phyloP scores from a whole-genome alignment of 2,329 filamentous ascomycete species.

The Paradendryphiella salina region DNA sequence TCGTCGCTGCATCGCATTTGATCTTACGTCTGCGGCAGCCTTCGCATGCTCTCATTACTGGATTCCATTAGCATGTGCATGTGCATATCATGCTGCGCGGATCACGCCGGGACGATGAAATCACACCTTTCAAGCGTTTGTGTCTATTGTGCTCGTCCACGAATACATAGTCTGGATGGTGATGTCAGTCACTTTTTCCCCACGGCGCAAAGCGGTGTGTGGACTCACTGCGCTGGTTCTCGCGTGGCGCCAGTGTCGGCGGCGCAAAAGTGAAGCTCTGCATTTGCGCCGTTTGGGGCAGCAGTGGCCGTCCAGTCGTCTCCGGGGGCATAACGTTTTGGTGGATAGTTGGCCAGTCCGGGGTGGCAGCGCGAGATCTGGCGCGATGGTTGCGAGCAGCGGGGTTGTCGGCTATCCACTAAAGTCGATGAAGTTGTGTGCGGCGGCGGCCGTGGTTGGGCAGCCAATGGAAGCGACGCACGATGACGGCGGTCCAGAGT shows the following conservation, averaged over 20 bases:
- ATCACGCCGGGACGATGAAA: neutral
- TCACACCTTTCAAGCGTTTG: constrained; percentile 87
- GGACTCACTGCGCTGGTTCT: constrained; percentile 80
- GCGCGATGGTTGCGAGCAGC: constrained; percentile 33
- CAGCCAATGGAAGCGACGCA: constrained; percentile 33
- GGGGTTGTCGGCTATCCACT: constrained; percentile 40
- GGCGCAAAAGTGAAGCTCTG: constrained; percentile 77
- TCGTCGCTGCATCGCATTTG: constrained; percentile 95
- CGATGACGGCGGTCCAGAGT: constrained; percentile 30
- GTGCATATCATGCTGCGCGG: neutral
- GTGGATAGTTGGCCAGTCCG: constrained; percentile 5
- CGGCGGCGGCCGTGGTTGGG: constrained; percentile 22
- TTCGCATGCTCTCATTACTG: constrained; percentile 96
- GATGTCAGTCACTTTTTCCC: constrained; percentile 21
- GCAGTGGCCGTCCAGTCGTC: constrained; percentile 62
- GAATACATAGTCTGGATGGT: constrained; percentile 85
- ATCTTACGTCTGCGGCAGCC: constrained; percentile 95
- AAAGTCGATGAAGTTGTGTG: constrained; percentile 31
- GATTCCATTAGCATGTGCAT: constrained; percentile 27
- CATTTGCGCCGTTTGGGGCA: constrained; percentile 71
- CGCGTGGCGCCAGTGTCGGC: constrained; percentile 64
- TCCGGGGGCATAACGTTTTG: constrained; percentile 62
- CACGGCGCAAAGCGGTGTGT: constrained; percentile 3
- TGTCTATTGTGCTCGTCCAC: constrained; percentile 98
- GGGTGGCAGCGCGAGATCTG: constrained; percentile 17